Percentiles rank a stretch among this genome's conserved stretches.
phyloP scores from a whole-genome alignment of 2,329 filamentous ascomycete species.

The Xylariaceae sp. region DNA sequence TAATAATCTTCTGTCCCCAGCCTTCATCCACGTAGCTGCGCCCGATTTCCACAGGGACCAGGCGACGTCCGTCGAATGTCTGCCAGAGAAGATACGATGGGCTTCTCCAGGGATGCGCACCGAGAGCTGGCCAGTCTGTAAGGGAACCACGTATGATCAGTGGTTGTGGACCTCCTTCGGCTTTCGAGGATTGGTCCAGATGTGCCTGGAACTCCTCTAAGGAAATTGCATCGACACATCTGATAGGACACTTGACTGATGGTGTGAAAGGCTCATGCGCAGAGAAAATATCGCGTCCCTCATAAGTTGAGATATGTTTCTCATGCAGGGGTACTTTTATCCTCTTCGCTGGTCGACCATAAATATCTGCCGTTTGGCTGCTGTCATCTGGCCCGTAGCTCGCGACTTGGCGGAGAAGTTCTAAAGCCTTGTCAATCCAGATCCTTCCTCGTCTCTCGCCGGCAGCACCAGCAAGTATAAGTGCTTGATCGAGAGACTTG shows the following conservation, averaged over 20 bases:
- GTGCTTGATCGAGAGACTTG: conserved; percentile 65
- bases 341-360: conserved; percentile 14
- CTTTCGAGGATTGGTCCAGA: conserved; percentile 41
- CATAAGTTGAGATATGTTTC: not conserved
- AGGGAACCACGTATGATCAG: conserved; percentile 66
- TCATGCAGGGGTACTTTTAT: conserved; percentile 6
- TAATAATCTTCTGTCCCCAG: conserved; percentile 79
- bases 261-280: conserved; percentile 37
- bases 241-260: conserved; percentile 37
- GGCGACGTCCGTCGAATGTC: conserved; percentile 71
- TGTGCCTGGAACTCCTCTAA: conserved; percentile 60
- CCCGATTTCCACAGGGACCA: conserved; percentile 84
- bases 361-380: not conserved
- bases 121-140: conserved; percentile 73
- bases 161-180: conserved; percentile 46
- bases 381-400: conserved; percentile 4
- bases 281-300: conserved; percentile 24
- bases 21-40: conserved; percentile 80
- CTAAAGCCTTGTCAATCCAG: conserved; percentile 50
- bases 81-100: conserved; percentile 67
- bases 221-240: conserved; percentile 39
- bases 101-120: conserved; percentile 63
- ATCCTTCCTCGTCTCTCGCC: conserved; percentile 41
- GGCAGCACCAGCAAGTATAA: conserved; percentile 70
- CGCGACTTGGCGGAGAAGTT: conserved; percentile 27